Conservation (phyloP, 2,329 filamentous ascomycete genomes). For the Nigrospora oryzae region DNA sequence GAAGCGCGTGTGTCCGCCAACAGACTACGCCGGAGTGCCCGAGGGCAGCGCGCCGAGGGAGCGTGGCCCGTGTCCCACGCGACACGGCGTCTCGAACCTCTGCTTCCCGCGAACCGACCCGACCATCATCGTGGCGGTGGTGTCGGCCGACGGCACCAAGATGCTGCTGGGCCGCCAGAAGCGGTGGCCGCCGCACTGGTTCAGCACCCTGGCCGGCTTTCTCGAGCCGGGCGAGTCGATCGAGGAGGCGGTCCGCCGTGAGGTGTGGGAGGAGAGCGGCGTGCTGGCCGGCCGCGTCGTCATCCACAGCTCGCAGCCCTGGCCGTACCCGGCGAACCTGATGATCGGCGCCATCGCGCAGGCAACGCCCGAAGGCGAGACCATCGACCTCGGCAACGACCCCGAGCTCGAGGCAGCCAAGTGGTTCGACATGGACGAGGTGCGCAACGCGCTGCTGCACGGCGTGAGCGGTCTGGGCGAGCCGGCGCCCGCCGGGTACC, state of each 20-base stretch:
- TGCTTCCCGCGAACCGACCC: constrained; percentile 89
- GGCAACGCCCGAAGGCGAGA: constrained; percentile 69
- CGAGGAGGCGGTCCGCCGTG: constrained; percentile 74
- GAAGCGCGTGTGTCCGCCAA: constrained; percentile 71
- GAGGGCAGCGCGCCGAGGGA: constrained; percentile 32
- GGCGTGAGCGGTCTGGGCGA: constrained; percentile 64
- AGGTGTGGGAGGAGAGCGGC: constrained; percentile 82
- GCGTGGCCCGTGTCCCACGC: constrained; percentile 68
- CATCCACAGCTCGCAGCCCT: constrained; percentile 77
- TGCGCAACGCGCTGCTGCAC: constrained; percentile 61
- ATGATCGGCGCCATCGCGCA: constrained; percentile 89
- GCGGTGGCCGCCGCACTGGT: constrained; percentile 78
- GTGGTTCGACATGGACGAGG: constrained; percentile 80
- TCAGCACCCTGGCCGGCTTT: constrained; percentile 81
- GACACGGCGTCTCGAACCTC: constrained; percentile 81
- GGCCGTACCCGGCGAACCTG: constrained; percentile 77
- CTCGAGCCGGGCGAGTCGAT: constrained; percentile 79
- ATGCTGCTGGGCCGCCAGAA: constrained; percentile 79
- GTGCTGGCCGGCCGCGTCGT: constrained; percentile 70
- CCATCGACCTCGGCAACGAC: constrained; percentile 76
- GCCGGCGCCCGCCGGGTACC: constrained; percentile 55
- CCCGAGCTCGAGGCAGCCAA: constrained; percentile 83
- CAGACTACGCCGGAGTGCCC: constrained; percentile 44
- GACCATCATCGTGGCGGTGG: constrained; percentile 89
- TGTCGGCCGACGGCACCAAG: constrained; percentile 69